Evolutionary conservation across 352 stramenopile genomes (phyloP).

Genomic region (Phytophthora podocarpi): DNA sequence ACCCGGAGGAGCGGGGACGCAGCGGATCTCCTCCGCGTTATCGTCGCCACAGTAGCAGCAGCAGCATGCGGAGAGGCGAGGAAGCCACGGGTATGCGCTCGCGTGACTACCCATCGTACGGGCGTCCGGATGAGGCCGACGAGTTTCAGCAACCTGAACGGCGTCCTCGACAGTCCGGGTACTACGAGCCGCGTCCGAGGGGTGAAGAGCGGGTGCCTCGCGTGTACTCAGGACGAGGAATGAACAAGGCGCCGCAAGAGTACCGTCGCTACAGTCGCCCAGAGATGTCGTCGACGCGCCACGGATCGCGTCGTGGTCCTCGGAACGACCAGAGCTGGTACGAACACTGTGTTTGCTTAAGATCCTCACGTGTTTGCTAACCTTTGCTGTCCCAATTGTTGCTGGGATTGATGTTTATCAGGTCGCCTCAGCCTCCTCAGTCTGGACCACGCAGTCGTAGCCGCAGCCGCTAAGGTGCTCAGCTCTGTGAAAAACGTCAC

Average conservation of each 20-base stretch:
- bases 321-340: constrained; percentile 40
- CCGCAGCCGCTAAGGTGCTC: constrained; percentile 30
- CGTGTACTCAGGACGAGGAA: constrained; percentile 24
- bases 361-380: constrained; percentile 4
- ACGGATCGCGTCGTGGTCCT: constrained; percentile 30
- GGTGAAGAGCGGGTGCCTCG: constrained; percentile 26
- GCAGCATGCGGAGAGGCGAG: constrained; percentile 31
- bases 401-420: constrained; percentile 1
- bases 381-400: background rate
- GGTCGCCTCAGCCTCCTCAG: constrained; percentile 28
- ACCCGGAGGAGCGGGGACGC: constrained; percentile 21
- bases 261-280: constrained; percentile 32
- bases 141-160: constrained; percentile 24
- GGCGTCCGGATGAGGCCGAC: constrained; percentile 19
- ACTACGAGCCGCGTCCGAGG: constrained; percentile 23
- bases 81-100: constrained; percentile 18
- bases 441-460: constrained; percentile 35
- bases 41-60: constrained; percentile 30
- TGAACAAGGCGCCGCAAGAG: constrained; percentile 30
- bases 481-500: background rate
- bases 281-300: constrained; percentile 30
- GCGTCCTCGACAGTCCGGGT: constrained; percentile 12
- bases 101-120: constrained; percentile 26
- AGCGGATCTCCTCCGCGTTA: constrained; percentile 30
- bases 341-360: background rate